These are phyloP conservation scores for Fusarium coffeatum DNA, from an alignment of 2,329 filamentous ascomycete genomes.

Conservation along the genomic window DNA sequence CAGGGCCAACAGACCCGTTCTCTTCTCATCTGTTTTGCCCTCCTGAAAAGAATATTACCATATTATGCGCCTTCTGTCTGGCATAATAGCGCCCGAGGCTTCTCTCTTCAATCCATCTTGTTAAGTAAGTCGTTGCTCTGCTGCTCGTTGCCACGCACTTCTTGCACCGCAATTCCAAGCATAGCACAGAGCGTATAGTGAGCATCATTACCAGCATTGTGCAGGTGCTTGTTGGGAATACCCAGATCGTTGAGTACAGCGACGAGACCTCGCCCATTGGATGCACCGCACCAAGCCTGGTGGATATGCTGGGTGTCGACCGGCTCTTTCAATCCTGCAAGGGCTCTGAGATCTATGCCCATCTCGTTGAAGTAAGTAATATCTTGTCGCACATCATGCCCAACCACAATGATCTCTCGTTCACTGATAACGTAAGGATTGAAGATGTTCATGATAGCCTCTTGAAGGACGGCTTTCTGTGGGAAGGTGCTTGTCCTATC, in stretches of 20 bases:
- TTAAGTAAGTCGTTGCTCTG: conserved; percentile 21
- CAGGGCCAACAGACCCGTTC: conserved; percentile 39
- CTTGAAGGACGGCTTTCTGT: conserved; percentile 48
- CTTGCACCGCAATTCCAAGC: conserved; percentile 59
- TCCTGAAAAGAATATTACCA: not conserved
- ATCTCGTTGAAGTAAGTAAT: conserved; percentile 73
- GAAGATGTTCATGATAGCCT: conserved; percentile 54
- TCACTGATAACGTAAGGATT: conserved; percentile 45
- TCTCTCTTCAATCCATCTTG: conserved; percentile 25
- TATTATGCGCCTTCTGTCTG: not conserved
- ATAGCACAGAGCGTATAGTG: conserved; percentile 81
- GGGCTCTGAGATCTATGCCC: conserved; percentile 69
- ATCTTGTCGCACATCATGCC: conserved; percentile 78
- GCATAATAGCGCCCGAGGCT: too few relatives aligned
- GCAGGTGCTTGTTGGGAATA: conserved; percentile 73
- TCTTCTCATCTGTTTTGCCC: conserved; percentile 39
- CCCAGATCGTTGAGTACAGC: conserved; percentile 72
- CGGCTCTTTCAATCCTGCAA: conserved; percentile 67
- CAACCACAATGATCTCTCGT: conserved; percentile 77
- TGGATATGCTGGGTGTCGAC: conserved; percentile 81
- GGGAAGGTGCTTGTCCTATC: conserved; percentile 58
- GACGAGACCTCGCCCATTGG: conserved; percentile 66
- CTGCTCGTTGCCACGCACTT: conserved; percentile 37
- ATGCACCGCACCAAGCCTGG: conserved; percentile 67
- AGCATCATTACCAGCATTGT: conserved; percentile 91